phyloP scores from a whole-genome alignment of 225 moss, liverwort and hornwort species.

The Sphagnum tenellum region DNA sequence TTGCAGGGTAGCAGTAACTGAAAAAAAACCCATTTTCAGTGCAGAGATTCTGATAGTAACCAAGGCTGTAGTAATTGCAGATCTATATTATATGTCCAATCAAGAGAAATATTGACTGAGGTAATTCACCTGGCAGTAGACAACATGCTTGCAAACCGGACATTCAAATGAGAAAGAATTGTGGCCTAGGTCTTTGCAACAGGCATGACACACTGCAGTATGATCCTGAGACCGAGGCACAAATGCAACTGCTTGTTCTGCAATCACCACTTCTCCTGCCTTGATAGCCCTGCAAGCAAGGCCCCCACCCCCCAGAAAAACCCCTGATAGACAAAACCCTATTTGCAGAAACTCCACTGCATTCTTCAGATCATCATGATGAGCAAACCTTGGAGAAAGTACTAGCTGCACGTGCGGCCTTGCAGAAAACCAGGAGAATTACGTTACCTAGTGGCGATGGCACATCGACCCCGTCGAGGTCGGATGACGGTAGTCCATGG shows the following conservation, averaged over 20 bases:
- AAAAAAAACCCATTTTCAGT: no score
- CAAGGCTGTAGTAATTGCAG: no score
- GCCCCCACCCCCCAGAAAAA: no score
- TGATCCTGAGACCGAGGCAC: slow-evolving; percentile 62
- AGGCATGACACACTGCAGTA: slow-evolving; percentile 55
- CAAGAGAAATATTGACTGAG: not conserved
- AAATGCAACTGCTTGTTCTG: slow-evolving; percentile 61
- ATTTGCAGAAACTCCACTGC: no score
- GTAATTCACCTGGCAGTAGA: slow-evolving; percentile 39
- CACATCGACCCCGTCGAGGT: slow-evolving; percentile 54
- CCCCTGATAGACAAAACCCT: no score
- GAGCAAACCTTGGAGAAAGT: no score
- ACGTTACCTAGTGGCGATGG: slow-evolving; percentile 54
- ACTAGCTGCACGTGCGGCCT: no score
- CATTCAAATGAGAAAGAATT: slow-evolving; percentile 33
- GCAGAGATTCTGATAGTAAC: no score
- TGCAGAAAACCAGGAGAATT: no score
- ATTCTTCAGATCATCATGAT: no score
- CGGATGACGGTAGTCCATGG: slow-evolving; percentile 49
- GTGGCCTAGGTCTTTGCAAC: slow-evolving; percentile 57
- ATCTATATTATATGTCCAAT: no score
- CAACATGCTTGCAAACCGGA: slow-evolving; percentile 36
- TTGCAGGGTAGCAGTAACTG: no score
- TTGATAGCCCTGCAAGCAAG: slow-evolving; percentile 43
- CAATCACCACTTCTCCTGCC: slow-evolving; percentile 67